phyloP scores from a whole-genome alignment of 2,329 filamentous ascomycete species.

The Penicillium sp. region DNA sequence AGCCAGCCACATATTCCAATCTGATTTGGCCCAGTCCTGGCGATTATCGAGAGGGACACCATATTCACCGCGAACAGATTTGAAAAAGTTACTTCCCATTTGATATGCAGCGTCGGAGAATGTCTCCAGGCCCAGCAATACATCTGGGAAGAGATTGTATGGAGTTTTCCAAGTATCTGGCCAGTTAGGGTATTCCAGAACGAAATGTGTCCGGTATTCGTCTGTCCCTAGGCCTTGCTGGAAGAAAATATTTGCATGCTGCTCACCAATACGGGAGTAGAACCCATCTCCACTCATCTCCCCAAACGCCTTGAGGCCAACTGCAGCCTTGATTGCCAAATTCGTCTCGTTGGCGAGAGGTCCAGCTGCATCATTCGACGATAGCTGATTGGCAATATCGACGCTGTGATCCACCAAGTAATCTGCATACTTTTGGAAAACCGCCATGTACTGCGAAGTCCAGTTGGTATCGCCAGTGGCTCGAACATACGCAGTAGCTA shows the following conservation, averaged over 20 bases:
- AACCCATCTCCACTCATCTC: slow-evolving; percentile 35
- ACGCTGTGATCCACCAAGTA: slow-evolving; percentile 42
- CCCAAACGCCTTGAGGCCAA: slow-evolving; percentile 48
- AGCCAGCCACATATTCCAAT: slow-evolving; percentile 48
- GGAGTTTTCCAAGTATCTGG: slow-evolving; percentile 36
- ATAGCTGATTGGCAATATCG: slow-evolving; percentile 41
- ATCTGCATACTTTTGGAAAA: slow-evolving; percentile 41
- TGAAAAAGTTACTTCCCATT: slow-evolving; percentile 40
- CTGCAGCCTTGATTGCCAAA: slow-evolving; percentile 48
- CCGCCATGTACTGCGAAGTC: slow-evolving; percentile 33
- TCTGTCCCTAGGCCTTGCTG: slow-evolving; percentile 36
- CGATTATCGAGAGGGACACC: slow-evolving; percentile 42
- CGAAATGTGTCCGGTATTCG: slow-evolving; percentile 39
- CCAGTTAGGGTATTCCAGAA: slow-evolving; percentile 38
- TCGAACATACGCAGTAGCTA: slow-evolving; percentile 38
- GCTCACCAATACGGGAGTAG: slow-evolving; percentile 37
- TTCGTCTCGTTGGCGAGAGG: slow-evolving; percentile 46
- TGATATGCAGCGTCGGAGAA: slow-evolving; percentile 37
- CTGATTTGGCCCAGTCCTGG: slow-evolving; percentile 44
- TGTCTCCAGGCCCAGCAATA: slow-evolving; percentile 38
- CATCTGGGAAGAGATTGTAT: slow-evolving; percentile 45
- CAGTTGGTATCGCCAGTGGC: slow-evolving; percentile 41
- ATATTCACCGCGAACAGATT: slow-evolving; percentile 33
- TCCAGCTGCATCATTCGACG: slow-evolving; percentile 45
- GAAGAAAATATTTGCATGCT: slow-evolving; percentile 38